Base-by-base conservation (phyloP, 257 asterid genomes). In the Gentiana straminea region DNA sequence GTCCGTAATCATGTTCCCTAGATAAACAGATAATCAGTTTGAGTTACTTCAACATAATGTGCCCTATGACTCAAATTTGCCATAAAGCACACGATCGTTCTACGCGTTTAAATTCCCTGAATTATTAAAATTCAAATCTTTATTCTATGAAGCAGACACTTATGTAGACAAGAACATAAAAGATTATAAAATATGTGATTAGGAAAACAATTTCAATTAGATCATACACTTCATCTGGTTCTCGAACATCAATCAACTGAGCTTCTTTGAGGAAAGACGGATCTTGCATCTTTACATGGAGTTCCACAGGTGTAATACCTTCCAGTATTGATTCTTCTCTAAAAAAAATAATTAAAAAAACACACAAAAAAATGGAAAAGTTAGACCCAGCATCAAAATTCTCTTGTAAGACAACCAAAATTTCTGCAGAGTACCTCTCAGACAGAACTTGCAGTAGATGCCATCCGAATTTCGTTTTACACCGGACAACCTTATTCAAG, bases 141-240 rank as follows among this genome's bases (percentile, higher is more conserved):
- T 13, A 24, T 6, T 55, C 5, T 45, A 13, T 45, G 3, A 38
- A 41, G 46, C 46, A 45, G 24, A 36, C 49, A 11, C 41, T 37
- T 2, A 7, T 35, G 49, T 7, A 55, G 60, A 37, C 15, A 55
- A 55, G 60, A 2, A 55, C n/a, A 7, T 3, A 55, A 36, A 8
- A 55, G 24, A 15, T 55, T 36, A 35, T 15, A 7, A 55, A 33
- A 33, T 37, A 4, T 41, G 41, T 55, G 6, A 24, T n/a, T 33
- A 41, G 43, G 33, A 8, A 57, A 39, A 12, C 52, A 43, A 51
- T 2, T 56, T 41, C 36, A 35, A 56, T 32, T 15, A 63, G 72
- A 43, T 55, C 94, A 54, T 91, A 91, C 98, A 91, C 95, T 91
- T 91, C 98, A 37, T 87, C 94, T 54, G 95, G 98, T 81, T 91